Evolutionary conservation across 306 rosid species (phyloP).

Genomic region (Fagus sylvatica): DNA sequence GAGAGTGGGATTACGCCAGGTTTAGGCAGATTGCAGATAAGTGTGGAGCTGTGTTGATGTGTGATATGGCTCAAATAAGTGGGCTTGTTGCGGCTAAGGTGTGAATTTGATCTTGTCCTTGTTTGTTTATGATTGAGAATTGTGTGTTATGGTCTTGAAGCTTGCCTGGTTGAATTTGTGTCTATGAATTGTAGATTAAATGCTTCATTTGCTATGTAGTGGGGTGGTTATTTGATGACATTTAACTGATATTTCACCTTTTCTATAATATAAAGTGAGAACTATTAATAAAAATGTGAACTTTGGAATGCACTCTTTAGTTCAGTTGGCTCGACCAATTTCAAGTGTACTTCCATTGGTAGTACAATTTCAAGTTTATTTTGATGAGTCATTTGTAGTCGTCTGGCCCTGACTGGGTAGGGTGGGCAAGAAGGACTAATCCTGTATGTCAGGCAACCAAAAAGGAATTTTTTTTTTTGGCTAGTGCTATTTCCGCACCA

Average conservation of each 20-base stretch:
- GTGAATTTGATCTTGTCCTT: conserved; percentile 26
- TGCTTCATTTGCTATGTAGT: not conserved
- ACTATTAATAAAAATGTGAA: not conserved
- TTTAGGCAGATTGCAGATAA: conserved; percentile 89
- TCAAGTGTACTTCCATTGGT: too few relatives aligned
- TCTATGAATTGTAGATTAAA: not conserved
- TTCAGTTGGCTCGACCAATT: not conserved
- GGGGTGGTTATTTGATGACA: not conserved
- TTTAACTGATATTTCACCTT: not conserved
- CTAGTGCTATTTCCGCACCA: not conserved
- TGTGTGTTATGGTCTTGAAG: not conserved
- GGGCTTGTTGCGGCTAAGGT: conserved; percentile 93
- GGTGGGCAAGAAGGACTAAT: not conserved
- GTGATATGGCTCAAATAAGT: conserved; percentile 98
- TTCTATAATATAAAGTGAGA: not conserved
- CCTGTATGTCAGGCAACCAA: not conserved
- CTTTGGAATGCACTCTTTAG: not conserved
- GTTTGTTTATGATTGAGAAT: not conserved
- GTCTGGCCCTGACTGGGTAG: not conserved
- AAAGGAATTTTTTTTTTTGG: not conserved
- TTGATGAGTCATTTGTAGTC: not conserved
- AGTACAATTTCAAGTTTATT: not conserved
- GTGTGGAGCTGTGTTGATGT: conserved; percentile 82
- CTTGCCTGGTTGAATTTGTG: not conserved
- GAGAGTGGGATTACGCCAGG: conserved; percentile 91